These are phyloP conservation scores for Ogataea minuta DNA, from an alignment of 805 yeast species.

Conservation along the genomic window DNA sequence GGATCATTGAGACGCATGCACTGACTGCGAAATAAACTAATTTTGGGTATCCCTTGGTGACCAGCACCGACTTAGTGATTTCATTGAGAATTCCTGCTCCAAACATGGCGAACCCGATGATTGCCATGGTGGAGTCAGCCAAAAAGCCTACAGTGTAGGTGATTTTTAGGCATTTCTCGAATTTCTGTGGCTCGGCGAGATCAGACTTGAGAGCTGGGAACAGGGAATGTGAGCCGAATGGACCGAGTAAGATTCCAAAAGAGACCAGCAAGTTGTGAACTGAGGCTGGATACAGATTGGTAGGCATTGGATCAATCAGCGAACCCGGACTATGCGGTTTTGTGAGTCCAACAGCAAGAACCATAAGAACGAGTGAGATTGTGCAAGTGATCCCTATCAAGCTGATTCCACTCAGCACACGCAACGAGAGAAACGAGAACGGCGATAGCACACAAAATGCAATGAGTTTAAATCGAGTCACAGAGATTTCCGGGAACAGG, in stretches of 20 bases:
- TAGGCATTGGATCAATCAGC: slow-evolving; percentile 44
- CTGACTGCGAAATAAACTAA: slow-evolving; percentile 58
- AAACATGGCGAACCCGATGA: slow-evolving; percentile 76
- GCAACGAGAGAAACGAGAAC: slow-evolving; percentile 62
- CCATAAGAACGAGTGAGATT: slow-evolving; percentile 44
- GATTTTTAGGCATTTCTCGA: slow-evolving; percentile 46
- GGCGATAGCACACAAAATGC: slow-evolving; percentile 76
- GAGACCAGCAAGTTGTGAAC: slow-evolving; percentile 44
- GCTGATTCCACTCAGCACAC: slow-evolving; percentile 52
- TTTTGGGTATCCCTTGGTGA: slow-evolving; percentile 64
- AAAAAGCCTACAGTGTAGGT: slow-evolving; percentile 58
- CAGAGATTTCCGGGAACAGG: slow-evolving; percentile 52
- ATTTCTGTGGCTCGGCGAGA: slow-evolving; percentile 69
- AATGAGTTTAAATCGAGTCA: slow-evolving; percentile 58
- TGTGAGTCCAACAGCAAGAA: slow-evolving; percentile 46
- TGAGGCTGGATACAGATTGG: slow-evolving; percentile 41
- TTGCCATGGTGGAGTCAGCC: slow-evolving; percentile 61
- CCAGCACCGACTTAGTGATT: slow-evolving; percentile 70
- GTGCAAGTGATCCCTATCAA: slow-evolving; percentile 58
- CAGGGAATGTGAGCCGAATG: slow-evolving; percentile 84
- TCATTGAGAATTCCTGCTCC: slow-evolving; percentile 69
- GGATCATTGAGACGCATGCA: slow-evolving; percentile 70
- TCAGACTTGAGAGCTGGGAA: slow-evolving; percentile 76
- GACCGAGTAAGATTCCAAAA: slow-evolving; percentile 67
- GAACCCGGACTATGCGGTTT: slow-evolving; percentile 53